Base-by-base conservation (phyloP, 2,329 filamentous ascomycete species). In the Verticillium nubilum region DNA sequence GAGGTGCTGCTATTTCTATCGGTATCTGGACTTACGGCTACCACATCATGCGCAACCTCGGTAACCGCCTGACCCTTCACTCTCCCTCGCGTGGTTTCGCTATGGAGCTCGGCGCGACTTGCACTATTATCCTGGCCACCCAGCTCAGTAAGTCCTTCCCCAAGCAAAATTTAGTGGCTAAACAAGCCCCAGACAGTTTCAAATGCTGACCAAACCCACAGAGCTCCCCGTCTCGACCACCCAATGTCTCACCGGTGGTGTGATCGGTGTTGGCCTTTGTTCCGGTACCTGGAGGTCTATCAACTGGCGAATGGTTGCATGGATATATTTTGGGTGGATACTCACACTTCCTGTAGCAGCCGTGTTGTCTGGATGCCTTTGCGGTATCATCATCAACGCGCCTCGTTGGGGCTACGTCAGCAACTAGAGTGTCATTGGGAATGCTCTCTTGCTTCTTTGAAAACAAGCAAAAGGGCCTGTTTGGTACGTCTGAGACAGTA, bases 71-170 rank as follows among this genome's bases (percentile, higher is more conserved):
- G 61, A 85, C 83, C 1, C 76, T 82, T 15, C 81, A 84, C 72
- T 84, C 81, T 4, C 83, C 83, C 0, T 76, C 78, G 0, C 76
- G 82, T 62, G 83, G 83, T 27, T 82, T 78, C 69, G 78, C 76
- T 33, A 81, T 82, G 57, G 62, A 64, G 31, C 50, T 64, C 53
- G 85, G 83, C 35, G 80, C 81, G 27, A 84, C 84, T 33, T 78
- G 85, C 64, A 87, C 86, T 23, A 79, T 89, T 63, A 81, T 89
- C 58, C 70, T 89, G 65, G 86, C 86, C 56, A 87, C 86, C 1
- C 83, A 84, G 59, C 78, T 87, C 29, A 75, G 42, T 47, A 25
- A 47, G 42, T 23, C 37, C 74, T 77, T 25, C 19, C 37, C 37
- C 9, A 3, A 2, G 7, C n/a, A n/a, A 12, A 12, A 1, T 47